Conservation (phyloP, 208 protist species). For the Leishmania amazonensis region DNA sequence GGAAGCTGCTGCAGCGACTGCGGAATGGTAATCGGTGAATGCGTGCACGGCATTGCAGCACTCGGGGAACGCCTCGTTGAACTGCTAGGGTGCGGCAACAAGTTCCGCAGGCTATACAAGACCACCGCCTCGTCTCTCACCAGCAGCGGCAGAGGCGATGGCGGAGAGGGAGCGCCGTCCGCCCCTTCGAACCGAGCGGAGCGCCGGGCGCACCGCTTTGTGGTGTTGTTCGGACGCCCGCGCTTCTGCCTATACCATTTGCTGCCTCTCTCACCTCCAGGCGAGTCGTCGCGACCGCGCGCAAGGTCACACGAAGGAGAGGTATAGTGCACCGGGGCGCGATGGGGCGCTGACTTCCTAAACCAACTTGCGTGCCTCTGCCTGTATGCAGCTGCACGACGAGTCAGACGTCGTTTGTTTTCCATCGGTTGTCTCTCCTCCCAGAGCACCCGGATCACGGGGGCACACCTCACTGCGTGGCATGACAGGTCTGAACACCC, state of each 20-base stretch:
- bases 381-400: not conserved
- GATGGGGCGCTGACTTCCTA: not conserved
- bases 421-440: not conserved
- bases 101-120: not conserved
- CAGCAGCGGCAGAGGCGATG: not conserved
- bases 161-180: not conserved
- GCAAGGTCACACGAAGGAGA: not conserved
- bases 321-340: not conserved
- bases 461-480: no score
- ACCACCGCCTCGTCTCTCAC: not conserved
- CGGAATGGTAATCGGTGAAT: not conserved
- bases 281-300: not conserved
- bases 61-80: not conserved
- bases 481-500: no score
- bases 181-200: not conserved
- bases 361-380: not conserved
- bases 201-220: slow-evolving; percentile 21
- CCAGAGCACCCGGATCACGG: no score
- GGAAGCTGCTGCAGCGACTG: slow-evolving; percentile 16
- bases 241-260: slow-evolving; percentile 15
- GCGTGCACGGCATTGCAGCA: not conserved
- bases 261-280: slow-evolving; percentile 21
- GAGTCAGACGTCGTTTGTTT: not conserved
- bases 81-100: not conserved
- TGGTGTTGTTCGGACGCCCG: slow-evolving; percentile 30